Base-by-base conservation (phyloP, 441 rosid genomes). In the Melastoma candidum region DNA sequence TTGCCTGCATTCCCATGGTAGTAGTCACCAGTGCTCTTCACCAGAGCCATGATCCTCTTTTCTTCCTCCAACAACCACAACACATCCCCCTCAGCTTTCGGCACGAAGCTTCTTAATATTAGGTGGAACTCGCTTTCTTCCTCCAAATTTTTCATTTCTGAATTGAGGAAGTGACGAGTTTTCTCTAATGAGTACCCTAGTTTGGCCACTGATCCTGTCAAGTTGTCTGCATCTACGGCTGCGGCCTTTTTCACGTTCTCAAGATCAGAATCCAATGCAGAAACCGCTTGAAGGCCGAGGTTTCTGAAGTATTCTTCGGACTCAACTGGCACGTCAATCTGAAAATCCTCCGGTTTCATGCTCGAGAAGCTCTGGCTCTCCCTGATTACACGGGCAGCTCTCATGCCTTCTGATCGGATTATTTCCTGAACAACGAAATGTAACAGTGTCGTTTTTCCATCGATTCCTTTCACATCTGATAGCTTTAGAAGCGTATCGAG, bases 401-500 rank as follows among this genome's bases (percentile, higher is more conserved):
- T 59, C 22, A 59, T 44, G 36, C 73, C 75, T 47, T 71, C 68
- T 17, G 73, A 61, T 54, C 53, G 67, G 2, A 70, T 59, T 55
- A 67, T 54, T 47, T 74, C 73, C 27, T 74, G 73, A 44, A 68
- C 73, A 22, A 62, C 78, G 44, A 68, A 70, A 51, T 70, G 73
- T 51, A 74, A 59, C 49, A 74, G 71, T 7, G 55, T 70, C 57
- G 70, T 68, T 58, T 63, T 61, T 22, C 75, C 75, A 61, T 68
- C 73, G 12, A 58, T 52, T 11, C 73, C 75, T 58, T 67, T 70
- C 36, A 74, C 70, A 26, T 67, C 75, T 41, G 58, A 55, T 8
- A 74, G 75, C 66, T 74, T 61, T 11, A 70, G 64, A 17, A 74
- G 73, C 7, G 49, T 67, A 52, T 74, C 78, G 24, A 74, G 70